phyloP scores from a whole-genome alignment of 2,329 filamentous ascomycete genomes.

The Aspergillus felis region DNA sequence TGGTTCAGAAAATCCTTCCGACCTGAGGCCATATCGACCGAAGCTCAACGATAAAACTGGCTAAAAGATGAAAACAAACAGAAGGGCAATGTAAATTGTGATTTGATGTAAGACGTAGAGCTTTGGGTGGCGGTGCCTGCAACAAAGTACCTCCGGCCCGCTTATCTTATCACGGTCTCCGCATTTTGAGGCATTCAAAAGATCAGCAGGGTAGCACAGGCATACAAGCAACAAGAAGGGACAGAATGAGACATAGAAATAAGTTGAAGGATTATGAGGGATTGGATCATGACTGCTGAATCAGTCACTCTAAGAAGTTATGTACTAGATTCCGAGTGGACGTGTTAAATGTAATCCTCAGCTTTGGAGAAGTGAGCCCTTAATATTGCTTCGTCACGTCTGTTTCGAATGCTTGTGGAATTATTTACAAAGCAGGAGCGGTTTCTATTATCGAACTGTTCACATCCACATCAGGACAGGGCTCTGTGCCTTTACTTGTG shows the following conservation, averaged over 20 bases:
- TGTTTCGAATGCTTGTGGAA: background rate
- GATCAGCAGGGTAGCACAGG: background rate
- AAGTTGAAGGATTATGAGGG: too few species aligned
- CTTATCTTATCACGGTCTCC: slow-evolving; percentile 22
- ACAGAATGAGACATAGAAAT: too few species aligned
- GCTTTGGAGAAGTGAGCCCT: background rate
- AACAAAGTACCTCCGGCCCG: slow-evolving; percentile 20
- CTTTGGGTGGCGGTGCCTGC: slow-evolving; percentile 6
- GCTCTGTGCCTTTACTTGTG: background rate
- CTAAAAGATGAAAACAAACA: slow-evolving; percentile 1
- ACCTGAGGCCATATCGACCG: slow-evolving; percentile 51
- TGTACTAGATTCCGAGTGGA: background rate
- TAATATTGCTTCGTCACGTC: background rate
- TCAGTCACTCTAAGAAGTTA: too few species aligned
- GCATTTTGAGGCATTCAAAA: background rate
- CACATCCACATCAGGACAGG: too few species aligned
- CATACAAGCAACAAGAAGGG: background rate
- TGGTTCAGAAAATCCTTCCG: slow-evolving; percentile 86
- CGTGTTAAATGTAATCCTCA: background rate
- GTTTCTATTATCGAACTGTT: background rate
- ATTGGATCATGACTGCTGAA: too few species aligned
- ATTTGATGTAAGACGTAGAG: background rate
- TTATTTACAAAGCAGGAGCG: background rate
- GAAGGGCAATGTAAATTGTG: background rate
- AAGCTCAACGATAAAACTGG: background rate